Base-by-base conservation (phyloP, 177 flowering plant species). In the Vitis hybrid region DNA sequence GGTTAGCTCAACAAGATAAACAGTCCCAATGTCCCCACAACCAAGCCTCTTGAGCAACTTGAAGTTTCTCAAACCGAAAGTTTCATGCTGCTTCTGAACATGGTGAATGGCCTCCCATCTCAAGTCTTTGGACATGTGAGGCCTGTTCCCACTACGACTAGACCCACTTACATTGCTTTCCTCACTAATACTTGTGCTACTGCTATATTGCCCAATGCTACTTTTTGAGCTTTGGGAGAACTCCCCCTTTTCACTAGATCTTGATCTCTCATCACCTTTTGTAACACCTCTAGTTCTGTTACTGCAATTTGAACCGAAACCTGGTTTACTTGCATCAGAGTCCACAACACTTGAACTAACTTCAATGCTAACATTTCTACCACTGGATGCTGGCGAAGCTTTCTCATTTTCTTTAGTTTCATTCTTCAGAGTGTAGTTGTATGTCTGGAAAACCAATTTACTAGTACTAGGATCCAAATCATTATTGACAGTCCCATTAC, bases 91-190 rank as follows among this genome's bases (percentile, higher is more conserved):
- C 80, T 74, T 83, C 76, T 84, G 87, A 71, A 83, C 78, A 67
- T 35, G 63, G 55, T 58, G 84, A 65, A 93, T 81, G 41, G 91
- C 93, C 69, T 87, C 86, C 98, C 96, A 92, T 72, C 91, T 89
- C 73, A 78, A 71, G 78, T 93, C 94, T 68, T 85, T 89, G 35
- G 97, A 92, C 98, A 90, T 93, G 80, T 93, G 97, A 20, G 97
- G 97, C 77, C 97, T 81, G 76, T 72, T 73, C 41, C 86, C 86
- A 74, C 85, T 67, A 53, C 84, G 79, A 74, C 81, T 82, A 48
- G 91, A 84, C 54, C 86, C 81, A 81, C 90, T 82, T 48, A 79
- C 50, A 77, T 63, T 79, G 84, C 91, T 92, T 54, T 86, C 97
- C 58, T 86, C 97, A 77, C 98, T 93, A 51, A 73, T 78, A 82